Evolutionary conservation across 768 basidiomycete species (phyloP).

Genomic region (Grammothele lineata): DNA sequence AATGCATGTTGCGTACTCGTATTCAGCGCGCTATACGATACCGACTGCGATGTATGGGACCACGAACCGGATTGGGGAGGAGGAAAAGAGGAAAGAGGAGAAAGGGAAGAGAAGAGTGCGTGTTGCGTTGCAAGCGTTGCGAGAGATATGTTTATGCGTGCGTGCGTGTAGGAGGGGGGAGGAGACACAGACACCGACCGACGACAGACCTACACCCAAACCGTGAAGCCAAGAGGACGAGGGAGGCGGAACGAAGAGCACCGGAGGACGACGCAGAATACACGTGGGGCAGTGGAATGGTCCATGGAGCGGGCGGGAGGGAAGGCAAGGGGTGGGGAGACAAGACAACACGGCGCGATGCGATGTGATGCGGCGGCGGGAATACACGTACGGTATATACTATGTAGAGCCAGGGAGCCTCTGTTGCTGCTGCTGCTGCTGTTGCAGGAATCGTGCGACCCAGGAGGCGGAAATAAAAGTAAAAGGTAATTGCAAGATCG

Average conservation of each 20-base stretch:
- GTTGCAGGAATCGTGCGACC: not conserved
- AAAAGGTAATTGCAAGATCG: not conserved
- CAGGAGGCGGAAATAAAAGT: not conserved
- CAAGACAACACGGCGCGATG: slow-evolving; percentile 8
- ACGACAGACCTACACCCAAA: too few relatives aligned
- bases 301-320: not conserved
- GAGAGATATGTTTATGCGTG: not conserved
- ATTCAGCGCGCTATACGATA: not conserved
- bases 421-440: not conserved
- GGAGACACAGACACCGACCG: not conserved
- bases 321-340: too few relatives aligned
- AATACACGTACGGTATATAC: slow-evolving; percentile 8
- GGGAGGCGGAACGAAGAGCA: not conserved
- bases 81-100: not conserved
- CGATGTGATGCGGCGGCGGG: slow-evolving; percentile 6
- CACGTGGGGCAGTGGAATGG: not conserved
- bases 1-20: not conserved
- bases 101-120: not conserved
- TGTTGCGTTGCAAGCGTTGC: not conserved
- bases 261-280: not conserved
- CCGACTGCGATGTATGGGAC: not conserved
- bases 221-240: too few relatives aligned
- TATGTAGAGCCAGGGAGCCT: not conserved
- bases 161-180: not conserved
- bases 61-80: not conserved